Evolutionary conservation across 1,139 yeast species (phyloP).

Genomic region (Geotrichum macrosporum): DNA sequence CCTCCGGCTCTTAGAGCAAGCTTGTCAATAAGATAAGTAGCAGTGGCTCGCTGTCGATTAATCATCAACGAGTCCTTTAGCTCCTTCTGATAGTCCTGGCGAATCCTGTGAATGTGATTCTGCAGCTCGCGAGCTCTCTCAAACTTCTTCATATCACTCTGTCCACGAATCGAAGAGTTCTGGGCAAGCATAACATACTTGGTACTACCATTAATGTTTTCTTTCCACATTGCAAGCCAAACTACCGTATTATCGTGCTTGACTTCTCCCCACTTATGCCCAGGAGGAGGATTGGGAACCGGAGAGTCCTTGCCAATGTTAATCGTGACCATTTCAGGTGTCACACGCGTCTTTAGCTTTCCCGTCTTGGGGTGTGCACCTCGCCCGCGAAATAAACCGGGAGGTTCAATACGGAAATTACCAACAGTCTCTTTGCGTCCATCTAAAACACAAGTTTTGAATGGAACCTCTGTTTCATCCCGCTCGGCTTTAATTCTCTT

Average conservation of each 20-base stretch:
- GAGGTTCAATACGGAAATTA: slow-evolving; percentile 91
- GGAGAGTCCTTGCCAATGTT: slow-evolving; percentile 70
- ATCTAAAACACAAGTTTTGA: slow-evolving; percentile 71
- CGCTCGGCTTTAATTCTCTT: slow-evolving; percentile 65
- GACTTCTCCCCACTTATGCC: slow-evolving; percentile 88
- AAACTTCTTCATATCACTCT: slow-evolving; percentile 84
- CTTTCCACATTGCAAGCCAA: slow-evolving; percentile 98
- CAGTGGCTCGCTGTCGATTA: slow-evolving; percentile 89
- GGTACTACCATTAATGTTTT: slow-evolving; percentile 75
- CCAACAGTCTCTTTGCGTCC: slow-evolving; percentile 93
- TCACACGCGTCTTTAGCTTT: slow-evolving; percentile 61
- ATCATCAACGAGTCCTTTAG: slow-evolving; percentile 74
- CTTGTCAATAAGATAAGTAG: slow-evolving; percentile 88
- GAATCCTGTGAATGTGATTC: slow-evolving; percentile 62
- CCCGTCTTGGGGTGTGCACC: slow-evolving; percentile 98
- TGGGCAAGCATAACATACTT: slow-evolving; percentile 92
- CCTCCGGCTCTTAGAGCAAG: slow-evolving; percentile 98
- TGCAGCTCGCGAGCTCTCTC: slow-evolving; percentile 88
- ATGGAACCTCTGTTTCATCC: slow-evolving; percentile 75
- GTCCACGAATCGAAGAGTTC: slow-evolving; percentile 84
- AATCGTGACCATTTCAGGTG: slow-evolving; percentile 83
- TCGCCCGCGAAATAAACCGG: slow-evolving; percentile 92
- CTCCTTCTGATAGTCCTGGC: slow-evolving; percentile 68
- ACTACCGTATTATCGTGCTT: slow-evolving; percentile 85
- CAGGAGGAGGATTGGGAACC: slow-evolving; percentile 79